Evolutionary conservation across 805 yeast genomes (phyloP), one percentile per base, ranked within the genome.

Genomic region (Barnettozyma vustinii): DNA sequence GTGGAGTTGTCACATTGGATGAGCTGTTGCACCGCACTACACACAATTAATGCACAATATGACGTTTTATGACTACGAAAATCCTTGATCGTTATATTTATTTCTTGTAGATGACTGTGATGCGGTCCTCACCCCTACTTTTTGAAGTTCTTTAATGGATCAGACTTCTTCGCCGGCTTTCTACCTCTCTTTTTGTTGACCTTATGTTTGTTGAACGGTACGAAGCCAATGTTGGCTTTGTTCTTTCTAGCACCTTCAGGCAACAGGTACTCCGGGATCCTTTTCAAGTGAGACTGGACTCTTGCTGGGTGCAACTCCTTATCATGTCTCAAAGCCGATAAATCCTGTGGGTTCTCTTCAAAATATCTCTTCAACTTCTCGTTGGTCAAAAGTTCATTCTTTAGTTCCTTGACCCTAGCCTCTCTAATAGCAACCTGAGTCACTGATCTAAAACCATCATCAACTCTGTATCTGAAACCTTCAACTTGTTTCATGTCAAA

Each of bases 261-360:
- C 53, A 94, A 71, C 56, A 94, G 72, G 61, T 94, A 94, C 41
- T 87, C 90, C 1, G 99, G 99, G 27, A 94, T 92, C 65, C 96
- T 79, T 65, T 88, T 91, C 70, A 94, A 74, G 62, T 94, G 96
- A 30, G 79, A 71, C 65, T 91, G 97, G 6, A 82, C 77, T 66
- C 96, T 80, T 1, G 91, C 73, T 9, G 92, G 83, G 61, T 91
- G 96, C 50, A 88, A 65, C 56, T 87, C 96, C 60, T 84, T 87
- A 64, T 94, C 99, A 62, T 94, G 99, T 63, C 97, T 84, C 63
- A 94, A 77, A 46, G 86, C 81, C 19, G 81, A 81, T 59, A 94
- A 76, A 68, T 94, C 99, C 62, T 88, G 95, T 8, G 99, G 99
- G 63, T 94, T 94, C 63, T 94, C 98, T 66, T 92, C 97, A 64